These are phyloP conservation scores for Populus hybrid DNA, from an alignment of 441 rosid genomes.

Conservation along the genomic window DNA sequence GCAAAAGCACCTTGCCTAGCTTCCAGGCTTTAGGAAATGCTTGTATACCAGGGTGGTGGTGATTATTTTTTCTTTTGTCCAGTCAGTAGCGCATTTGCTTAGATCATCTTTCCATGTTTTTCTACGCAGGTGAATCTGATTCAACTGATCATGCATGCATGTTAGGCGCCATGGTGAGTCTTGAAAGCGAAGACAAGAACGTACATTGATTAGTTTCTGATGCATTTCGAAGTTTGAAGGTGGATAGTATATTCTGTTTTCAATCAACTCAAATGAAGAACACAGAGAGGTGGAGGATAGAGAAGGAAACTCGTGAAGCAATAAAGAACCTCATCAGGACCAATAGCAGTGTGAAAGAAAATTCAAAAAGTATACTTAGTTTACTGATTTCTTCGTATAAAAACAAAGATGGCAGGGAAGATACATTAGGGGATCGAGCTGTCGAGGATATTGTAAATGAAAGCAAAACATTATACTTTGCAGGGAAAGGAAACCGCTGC, in stretches of 20 bases:
- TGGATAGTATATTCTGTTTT: neutral
- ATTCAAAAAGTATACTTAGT: conserved; percentile 44
- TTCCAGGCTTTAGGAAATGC: conserved; percentile 44
- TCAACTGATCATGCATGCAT: too few relatives aligned
- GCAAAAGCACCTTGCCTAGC: conserved; percentile 42
- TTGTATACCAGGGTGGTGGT: conserved; percentile 74
- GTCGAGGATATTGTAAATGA: conserved; percentile 67
- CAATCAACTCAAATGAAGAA: conserved; percentile 28
- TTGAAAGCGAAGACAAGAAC: too few relatives aligned
- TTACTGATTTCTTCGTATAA: conserved; percentile 43
- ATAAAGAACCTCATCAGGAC: conserved; percentile 41
- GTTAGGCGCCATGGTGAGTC: neutral
- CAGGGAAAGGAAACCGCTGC: conserved; percentile 72
- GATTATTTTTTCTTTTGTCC: neutral
- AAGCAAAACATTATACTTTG: conserved; percentile 73
- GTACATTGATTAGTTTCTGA: too few relatives aligned
- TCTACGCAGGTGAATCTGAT: too few relatives aligned
- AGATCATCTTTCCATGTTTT: too few relatives aligned
- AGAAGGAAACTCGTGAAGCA: conserved; percentile 54
- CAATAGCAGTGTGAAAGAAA: conserved; percentile 28
- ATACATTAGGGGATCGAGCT: conserved; percentile 41
- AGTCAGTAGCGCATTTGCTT: too few relatives aligned
- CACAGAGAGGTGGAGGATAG: conserved; percentile 52
- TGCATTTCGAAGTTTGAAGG: too few relatives aligned
- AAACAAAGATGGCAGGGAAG: conserved; percentile 47